phyloP scores from a whole-genome alignment of 345 rosid species.

The Hevea brasiliensis region DNA sequence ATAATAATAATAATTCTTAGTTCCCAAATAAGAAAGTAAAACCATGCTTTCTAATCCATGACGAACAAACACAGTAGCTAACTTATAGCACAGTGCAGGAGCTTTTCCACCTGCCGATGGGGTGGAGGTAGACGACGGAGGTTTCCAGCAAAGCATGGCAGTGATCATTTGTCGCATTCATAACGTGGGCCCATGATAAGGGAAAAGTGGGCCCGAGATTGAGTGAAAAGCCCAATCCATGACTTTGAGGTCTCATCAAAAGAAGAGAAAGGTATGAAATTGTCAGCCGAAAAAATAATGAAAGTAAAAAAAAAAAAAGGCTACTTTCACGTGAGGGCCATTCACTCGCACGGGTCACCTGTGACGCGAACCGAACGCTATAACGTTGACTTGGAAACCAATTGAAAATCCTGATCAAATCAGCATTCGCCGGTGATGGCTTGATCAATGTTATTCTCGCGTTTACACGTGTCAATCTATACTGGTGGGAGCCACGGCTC shows the following conservation, averaged over 20 bases:
- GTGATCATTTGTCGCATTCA: too few relatives aligned
- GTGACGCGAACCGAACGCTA: neutral
- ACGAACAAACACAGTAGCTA: too few relatives aligned
- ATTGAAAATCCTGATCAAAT: neutral
- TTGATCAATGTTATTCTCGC: too few relatives aligned
- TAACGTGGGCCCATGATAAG: neutral
- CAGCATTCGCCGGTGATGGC: too few relatives aligned
- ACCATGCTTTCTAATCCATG: too few relatives aligned
- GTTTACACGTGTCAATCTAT: neutral
- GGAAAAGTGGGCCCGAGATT: neutral
- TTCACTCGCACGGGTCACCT: constrained; percentile 6
- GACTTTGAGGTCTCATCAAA: neutral
- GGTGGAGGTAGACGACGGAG: neutral
- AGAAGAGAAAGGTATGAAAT: constrained; percentile 13
- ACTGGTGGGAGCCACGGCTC: neutral
- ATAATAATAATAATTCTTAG: too few relatives aligned
- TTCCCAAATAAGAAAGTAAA: too few relatives aligned
- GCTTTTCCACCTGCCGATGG: too few relatives aligned
- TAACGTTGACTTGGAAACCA: neutral
- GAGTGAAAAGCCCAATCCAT: constrained; percentile 2
- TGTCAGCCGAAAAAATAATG: neutral
- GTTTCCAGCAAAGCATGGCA: neutral
- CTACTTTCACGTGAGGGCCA: constrained; percentile 4
- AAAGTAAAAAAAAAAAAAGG: neutral
- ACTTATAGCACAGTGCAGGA: too few relatives aligned